Evolutionary conservation across 148 eudicot species (phyloP), one percentile per base, ranked within the genome.

Genomic region (Fagopyrum esculentum): DNA sequence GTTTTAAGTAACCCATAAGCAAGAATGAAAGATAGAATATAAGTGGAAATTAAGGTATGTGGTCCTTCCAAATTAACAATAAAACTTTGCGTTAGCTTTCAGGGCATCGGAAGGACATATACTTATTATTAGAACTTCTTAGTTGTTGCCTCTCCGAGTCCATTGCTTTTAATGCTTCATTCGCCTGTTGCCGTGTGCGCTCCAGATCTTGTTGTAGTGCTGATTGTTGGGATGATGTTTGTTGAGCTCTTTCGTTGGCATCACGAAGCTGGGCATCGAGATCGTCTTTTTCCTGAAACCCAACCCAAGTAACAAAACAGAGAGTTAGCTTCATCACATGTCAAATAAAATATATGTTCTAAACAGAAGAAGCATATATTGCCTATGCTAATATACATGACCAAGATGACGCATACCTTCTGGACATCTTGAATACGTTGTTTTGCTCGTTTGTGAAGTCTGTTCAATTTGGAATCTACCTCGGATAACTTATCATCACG

Each of bases 401-500:
- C 47, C 43, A 66, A 66, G 45, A 63, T 66, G 2, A 35, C 3
- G 9, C 3, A 66, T 87, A 92, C 99, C 90, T 96, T 96, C 69
- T 96, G 99, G 78, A 91, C 93, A 55, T 96, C 99, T 85, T 96
- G 98, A 75, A 96, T 96, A 22, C 99, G 97, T 78, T 96, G 99
- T 74, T 92, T 96, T 75, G 99, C 99, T 78, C 98, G 82, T 84
- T 96, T 96, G 77, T 89, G 99, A 83, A 96, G 98, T 82, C 99
- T 87, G 80, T 74, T 92, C 73, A 96, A 84, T 85, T 96, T 96
- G 74, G 97, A 82, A 82, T 96, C 99, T 68, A 96, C 97, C 75
- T 96, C 99, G 46, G 93, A 81, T 70, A 89, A 86, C 74, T 96
- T 96, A 77, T 89, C 98, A 75, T 92, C 98, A 6, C 99, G 90